These are phyloP conservation scores for Tetradesmus lagerheimii DNA, from an alignment of 139 green algal species.

Conservation along the genomic window DNA sequence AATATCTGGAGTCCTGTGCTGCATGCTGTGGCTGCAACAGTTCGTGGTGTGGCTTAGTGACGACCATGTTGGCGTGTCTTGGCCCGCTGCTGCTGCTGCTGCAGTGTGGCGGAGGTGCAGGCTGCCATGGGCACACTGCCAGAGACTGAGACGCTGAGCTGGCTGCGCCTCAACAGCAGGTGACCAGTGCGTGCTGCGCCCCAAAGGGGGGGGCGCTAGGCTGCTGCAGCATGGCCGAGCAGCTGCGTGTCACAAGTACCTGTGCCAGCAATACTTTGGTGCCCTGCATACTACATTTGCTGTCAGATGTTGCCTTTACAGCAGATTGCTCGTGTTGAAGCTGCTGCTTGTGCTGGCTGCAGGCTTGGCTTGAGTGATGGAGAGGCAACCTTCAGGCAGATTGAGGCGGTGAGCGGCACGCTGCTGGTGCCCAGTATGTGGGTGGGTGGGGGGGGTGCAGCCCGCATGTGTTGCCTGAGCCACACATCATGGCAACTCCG, in stretches of 20 bases:
- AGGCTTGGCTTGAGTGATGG: conserved; percentile 36
- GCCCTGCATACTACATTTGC: not conserved
- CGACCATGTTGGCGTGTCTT: not conserved
- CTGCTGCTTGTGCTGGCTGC: conserved; percentile 25
- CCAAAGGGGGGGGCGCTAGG: not conserved
- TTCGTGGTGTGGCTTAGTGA: too few relatives aligned
- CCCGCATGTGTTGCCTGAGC: too few relatives aligned
- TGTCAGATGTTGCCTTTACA: not conserved
- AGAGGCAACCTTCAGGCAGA: conserved; percentile 17
- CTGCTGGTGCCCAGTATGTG: not conserved
- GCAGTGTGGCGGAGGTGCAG: conserved; percentile 27
- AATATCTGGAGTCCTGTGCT: not conserved
- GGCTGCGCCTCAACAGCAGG: conserved; percentile 42
- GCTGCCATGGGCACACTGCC: conserved; percentile 36
- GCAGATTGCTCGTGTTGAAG: not conserved
- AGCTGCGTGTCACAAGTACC: not conserved
- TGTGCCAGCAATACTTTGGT: not conserved
- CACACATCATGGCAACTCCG: too few relatives aligned
- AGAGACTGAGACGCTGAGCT: conserved; percentile 13
- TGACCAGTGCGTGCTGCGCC: too few relatives aligned
- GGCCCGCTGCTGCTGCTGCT: conserved; percentile 25
- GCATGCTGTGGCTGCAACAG: not conserved
- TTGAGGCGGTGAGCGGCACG: conserved; percentile 28
- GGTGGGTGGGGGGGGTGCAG: too few relatives aligned
- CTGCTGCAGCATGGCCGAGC: not conserved